Evolutionary conservation across 345 rosid species (phyloP), one percentile per base, ranked within the genome.

Genomic region (Nephelium lappaceum): DNA sequence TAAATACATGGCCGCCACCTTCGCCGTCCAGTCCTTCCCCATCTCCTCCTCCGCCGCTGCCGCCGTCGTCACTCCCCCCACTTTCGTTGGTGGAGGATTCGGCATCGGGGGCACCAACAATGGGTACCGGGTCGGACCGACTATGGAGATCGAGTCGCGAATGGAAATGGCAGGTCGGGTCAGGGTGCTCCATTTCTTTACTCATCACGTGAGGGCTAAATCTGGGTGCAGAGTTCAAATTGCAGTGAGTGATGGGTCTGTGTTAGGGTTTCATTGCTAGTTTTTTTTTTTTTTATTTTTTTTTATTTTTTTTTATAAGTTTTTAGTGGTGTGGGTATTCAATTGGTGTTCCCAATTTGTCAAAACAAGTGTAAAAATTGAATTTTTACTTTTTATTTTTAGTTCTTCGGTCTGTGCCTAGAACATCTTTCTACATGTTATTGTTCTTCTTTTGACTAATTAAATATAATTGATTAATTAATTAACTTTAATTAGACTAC

Each of bases 1-100:
- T 81, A 90, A 94, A 81, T 88, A 92, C 89, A 94, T 94, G 98
- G 97, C 95, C 42, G 98, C 97, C n/a, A 92, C 93, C 68, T 97
- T 94, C 79, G 75, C 95, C 68, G 97, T 94, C 65, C 89, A 91
- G 76, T 93, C 98, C 24, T 92, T 97, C 83, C 98, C 97, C 6
- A 82, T 92, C 11, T 57, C 80, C 9, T 43, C 87, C 10, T 75
- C 81, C 25, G 83, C 78, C 58, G 87, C 87, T 0, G 78, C 77
- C 10, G 67, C 68, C 0, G 10, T 62, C 16, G n/a, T 42, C 36
- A 84, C 80, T 5, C 72, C 43, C 21, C 74, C 67, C 55, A 78
- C 15, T 58, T 61, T 43, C 23, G 66, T 41, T 1, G 77, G 75
- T 23, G 64, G 64, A 2, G 64, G 64, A 60, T n/a, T 60, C 64